Evolutionary conservation across 345 rosid species (phyloP), one percentile per base, ranked within the genome.

Genomic region (Abelmoschus esculentus): DNA sequence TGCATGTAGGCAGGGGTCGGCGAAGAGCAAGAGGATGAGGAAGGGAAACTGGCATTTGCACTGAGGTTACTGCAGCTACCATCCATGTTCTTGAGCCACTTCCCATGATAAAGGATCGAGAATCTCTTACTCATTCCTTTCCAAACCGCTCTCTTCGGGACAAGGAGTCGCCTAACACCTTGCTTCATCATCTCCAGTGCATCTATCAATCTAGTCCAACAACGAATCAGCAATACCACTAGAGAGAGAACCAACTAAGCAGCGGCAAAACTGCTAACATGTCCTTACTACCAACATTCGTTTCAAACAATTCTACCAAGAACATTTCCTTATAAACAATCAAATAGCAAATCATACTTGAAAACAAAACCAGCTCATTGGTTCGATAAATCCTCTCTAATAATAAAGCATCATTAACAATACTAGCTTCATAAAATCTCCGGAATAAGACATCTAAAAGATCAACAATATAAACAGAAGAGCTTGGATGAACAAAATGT

Each of bases 161-260:
- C 59, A 54, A 54, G 59, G 19, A 54, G 59, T 54, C 59, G 59
- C 59, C 59, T 54, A 13, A 54, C 59, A 54, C 59, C 59, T 54
- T 54, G 59, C 28, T 54, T 54, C 59, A 54, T 54, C 59, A 18
- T 54, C 31, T 54, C 59, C 59, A 54, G 5, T 54, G 59, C 59
- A 54, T 54, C 59, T 54, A 54, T 54, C 59, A 54, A 7, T 18
- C 59, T 54, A 54, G 12, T 19, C 29, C 59, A 54, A 54, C 59
- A 54, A 54, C 10, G 5, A 54, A 22, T 54, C 3, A 19, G 29
- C 59, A 54, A 54, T 54, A 22, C 29, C 58, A 19, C 19, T 19
- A 54, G 5, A 54, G 42, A 38, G 28, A 53, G 18, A 28, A 53
- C 5, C 57, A 6, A 36, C 6, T 36, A 36, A 36, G 40, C 40